Percentiles rank a stretch among this genome's conserved stretches.
phyloP scores from a whole-genome alignment of 805 yeast genomes.

The Ogataea haglerorum region DNA sequence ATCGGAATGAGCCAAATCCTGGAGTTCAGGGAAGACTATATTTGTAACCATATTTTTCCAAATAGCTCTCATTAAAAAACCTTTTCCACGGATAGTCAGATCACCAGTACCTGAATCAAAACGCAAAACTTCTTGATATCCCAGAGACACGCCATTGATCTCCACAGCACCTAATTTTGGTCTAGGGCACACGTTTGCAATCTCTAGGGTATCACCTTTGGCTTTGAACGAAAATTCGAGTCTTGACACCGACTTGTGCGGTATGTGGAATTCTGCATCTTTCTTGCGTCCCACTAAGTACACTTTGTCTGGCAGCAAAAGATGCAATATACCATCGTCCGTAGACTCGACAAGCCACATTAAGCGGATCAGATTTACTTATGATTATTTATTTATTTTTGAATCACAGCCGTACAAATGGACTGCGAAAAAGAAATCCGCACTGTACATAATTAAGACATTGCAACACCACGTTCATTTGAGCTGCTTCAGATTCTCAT shows the following conservation, averaged over 20 bases:
- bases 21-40: not conserved
- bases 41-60: slow-evolving; percentile 11
- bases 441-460: too few relatives aligned
- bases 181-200: slow-evolving; percentile 12
- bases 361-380: not conserved
- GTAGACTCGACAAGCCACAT: slow-evolving; percentile 17
- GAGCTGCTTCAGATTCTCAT: slow-evolving; percentile 40
- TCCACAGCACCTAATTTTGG: slow-evolving; percentile 9
- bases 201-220: slow-evolving; percentile 1
- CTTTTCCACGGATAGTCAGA: slow-evolving; percentile 10
- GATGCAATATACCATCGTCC: slow-evolving; percentile 5
- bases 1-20: not conserved
- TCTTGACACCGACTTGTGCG: slow-evolving; percentile 14
- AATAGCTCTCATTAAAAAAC: slow-evolving; percentile 1
- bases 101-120: slow-evolving; percentile 1
- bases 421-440: too few relatives aligned
- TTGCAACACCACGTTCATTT: too few relatives aligned
- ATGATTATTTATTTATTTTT: not conserved
- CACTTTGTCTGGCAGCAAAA: slow-evolving; percentile 5
- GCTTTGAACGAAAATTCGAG: slow-evolving; percentile 11
- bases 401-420: too few relatives aligned
- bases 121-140: slow-evolving; percentile 4
- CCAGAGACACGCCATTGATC: slow-evolving; percentile 9
- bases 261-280: slow-evolving; percentile 13
- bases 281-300: slow-evolving; percentile 16